Percentiles rank a stretch among this genome's conserved stretches.
These are phyloP conservation scores for Cymbidium sinense DNA, from an alignment of 106 monocot species.

Conservation along the genomic window DNA sequence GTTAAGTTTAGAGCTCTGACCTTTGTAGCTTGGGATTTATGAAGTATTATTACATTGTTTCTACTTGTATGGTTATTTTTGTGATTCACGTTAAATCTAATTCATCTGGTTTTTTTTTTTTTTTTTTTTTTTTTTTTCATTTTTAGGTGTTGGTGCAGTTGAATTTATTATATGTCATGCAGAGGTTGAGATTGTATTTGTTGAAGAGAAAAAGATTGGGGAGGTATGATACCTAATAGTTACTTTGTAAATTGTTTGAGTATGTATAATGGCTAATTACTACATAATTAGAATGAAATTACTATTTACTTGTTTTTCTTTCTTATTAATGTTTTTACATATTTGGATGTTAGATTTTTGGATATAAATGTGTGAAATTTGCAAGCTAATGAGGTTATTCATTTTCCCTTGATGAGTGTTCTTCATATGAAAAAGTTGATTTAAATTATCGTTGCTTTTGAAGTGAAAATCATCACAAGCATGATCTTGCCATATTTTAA, in stretches of 20 bases:
- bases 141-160: constrained; percentile 80
- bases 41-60: constrained; percentile 1
- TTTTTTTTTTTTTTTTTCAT: constrained; percentile 3
- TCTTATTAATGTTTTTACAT: not conserved
- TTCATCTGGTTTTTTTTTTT: not conserved
- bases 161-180: constrained; percentile 91
- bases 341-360: not conserved
- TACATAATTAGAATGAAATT: not conserved
- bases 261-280: not conserved
- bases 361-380: not conserved
- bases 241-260: not conserved
- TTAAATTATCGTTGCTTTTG: not conserved
- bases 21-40: not conserved
- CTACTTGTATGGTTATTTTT: not conserved
- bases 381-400: not conserved
- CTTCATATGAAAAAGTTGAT: not conserved
- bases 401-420: not conserved
- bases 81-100: not conserved
- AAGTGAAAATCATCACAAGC: not conserved
- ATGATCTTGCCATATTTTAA: not conserved
- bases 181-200: constrained; percentile 79
- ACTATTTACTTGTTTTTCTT: not conserved
- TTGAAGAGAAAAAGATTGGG: constrained; percentile 75
- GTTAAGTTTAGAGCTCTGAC: not conserved
- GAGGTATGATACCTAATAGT: constrained; percentile 30